Evolutionary conservation across 116 monocot species (phyloP), one percentile per base, ranked within the genome.

Genomic region (Thalassia testudinum): DNA sequence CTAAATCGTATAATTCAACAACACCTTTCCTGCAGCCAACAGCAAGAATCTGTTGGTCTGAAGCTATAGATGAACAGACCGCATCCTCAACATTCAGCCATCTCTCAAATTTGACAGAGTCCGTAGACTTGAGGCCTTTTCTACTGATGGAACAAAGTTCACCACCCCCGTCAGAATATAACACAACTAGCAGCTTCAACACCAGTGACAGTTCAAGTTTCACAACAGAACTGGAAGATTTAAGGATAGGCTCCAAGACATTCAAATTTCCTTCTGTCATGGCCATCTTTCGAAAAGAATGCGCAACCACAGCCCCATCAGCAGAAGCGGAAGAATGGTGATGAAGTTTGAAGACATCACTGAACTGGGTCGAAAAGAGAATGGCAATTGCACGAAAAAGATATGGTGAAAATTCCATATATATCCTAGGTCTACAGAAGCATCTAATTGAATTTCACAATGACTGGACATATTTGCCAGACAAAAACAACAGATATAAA

Each of bases 1-100:
- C 57, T 28, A 97, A 58, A 64, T 97, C 82, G 68, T 85, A 97
- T 51, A 97, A 71, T 69, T 97, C 97, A 59, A 97, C 85, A 50
- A 68, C 62, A 61, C 97, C 97, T 64, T 74, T 85, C 62, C 65
- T 66, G 43, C 81, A 85, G 52, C 97, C 97, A 75, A 88, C 70
- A 68, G 97, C 97, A 52, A 97, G 78, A 57, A 97, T 79, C 51
- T 79, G 84, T 38, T 97, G 85, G 53, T 89, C 77, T 26, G 85
- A 74, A 69, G 97, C 81, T 37, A 97, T 66, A 29, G 97, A 78
- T 68, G 69, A 71, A 66, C 82, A 88, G 30, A 82, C 68, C 23
- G 85, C 97, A 78, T 81, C 88, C 49, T 65, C 60, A 45, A 66
- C 76, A 27, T 70, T 65, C 68, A 89, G 49, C 85, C 79, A 82